Evolutionary conservation across 257 asterid genomes (phyloP).

Genomic region (Gentiana macrophylla): DNA sequence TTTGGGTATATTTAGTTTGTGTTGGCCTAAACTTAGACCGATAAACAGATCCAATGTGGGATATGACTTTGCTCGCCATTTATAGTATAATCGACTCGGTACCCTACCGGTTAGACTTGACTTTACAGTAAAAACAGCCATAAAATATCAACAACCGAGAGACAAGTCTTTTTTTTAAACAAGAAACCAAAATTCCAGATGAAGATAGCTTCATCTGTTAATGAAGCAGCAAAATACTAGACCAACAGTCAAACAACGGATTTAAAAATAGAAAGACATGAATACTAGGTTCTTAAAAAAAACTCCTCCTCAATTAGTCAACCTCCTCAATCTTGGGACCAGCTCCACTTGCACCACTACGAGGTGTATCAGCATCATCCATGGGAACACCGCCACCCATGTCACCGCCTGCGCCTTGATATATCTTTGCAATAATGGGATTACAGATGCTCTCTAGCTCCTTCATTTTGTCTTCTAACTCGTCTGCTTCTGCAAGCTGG

Average conservation of each 20-base stretch:
- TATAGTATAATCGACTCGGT: no score
- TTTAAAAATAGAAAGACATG: no score
- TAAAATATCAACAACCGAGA: no score
- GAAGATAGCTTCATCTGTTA: not conserved
- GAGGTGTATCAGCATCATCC: not conserved
- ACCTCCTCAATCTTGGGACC: slow-evolving; percentile 39
- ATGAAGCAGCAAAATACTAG: no score
- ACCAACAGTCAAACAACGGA: not conserved
- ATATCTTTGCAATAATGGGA: slow-evolving; percentile 13
- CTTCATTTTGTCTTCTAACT: slow-evolving; percentile 37
- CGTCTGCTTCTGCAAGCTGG: slow-evolving; percentile 35
- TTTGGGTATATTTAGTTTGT: no score
- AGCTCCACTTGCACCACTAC: slow-evolving; percentile 14
- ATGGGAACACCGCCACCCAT: not conserved
- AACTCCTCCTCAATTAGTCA: slow-evolving; percentile 10
- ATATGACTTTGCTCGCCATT: no score
- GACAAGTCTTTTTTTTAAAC: not conserved
- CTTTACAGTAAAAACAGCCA: no score
- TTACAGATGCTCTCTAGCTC: slow-evolving; percentile 16
- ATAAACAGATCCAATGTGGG: no score
- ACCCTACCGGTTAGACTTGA: no score
- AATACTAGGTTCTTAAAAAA: no score
- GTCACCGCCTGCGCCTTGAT: slow-evolving; percentile 11
- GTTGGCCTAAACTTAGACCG: no score
- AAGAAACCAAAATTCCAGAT: slow-evolving; percentile 1